Conservation (phyloP, 768 basidiomycete genomes). For the Mycena floridula region DNA sequence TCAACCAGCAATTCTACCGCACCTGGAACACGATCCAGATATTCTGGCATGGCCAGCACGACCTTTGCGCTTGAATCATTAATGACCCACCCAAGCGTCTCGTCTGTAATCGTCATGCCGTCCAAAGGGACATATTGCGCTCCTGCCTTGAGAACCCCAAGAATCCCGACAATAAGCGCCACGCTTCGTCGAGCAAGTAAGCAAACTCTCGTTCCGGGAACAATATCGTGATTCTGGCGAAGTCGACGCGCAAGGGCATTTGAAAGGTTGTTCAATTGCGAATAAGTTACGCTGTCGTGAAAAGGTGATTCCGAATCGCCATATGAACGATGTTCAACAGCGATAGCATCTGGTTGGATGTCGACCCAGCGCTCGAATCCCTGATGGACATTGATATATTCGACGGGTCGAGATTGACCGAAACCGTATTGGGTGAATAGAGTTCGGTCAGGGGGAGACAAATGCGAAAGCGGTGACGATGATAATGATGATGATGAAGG, state of each 20-base stretch:
- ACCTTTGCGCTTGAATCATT: slow-evolving; percentile 28
- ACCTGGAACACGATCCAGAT: slow-evolving; percentile 15
- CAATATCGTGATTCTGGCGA: slow-evolving; percentile 29
- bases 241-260: slow-evolving; percentile 26
- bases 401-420: slow-evolving; percentile 1
- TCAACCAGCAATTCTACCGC: slow-evolving; percentile 17
- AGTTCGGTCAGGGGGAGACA: slow-evolving; percentile 4
- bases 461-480: slow-evolving; percentile 5
- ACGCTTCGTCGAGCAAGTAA: slow-evolving; percentile 40
- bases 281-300: slow-evolving; percentile 3
- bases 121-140: slow-evolving; percentile 44
- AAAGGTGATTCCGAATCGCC: no score
- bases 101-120: slow-evolving; percentile 38
- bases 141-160: slow-evolving; percentile 41
- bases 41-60: slow-evolving; percentile 31
- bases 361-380: slow-evolving; percentile 1
- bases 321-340: slow-evolving; percentile 4
- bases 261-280: slow-evolving; percentile 1
- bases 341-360: slow-evolving; percentile 3
- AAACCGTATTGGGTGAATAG: slow-evolving; percentile 7
- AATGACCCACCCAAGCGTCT: slow-evolving; percentile 34
- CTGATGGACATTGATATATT: slow-evolving; percentile 2
- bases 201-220: slow-evolving; percentile 36
- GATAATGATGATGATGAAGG: no score
- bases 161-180: slow-evolving; percentile 33